A percentile compares a stretch with the other conserved stretches of the same genome.
Conservation (phyloP, 208 protist genomes). For the Leishmania martiniquensis region DNA sequence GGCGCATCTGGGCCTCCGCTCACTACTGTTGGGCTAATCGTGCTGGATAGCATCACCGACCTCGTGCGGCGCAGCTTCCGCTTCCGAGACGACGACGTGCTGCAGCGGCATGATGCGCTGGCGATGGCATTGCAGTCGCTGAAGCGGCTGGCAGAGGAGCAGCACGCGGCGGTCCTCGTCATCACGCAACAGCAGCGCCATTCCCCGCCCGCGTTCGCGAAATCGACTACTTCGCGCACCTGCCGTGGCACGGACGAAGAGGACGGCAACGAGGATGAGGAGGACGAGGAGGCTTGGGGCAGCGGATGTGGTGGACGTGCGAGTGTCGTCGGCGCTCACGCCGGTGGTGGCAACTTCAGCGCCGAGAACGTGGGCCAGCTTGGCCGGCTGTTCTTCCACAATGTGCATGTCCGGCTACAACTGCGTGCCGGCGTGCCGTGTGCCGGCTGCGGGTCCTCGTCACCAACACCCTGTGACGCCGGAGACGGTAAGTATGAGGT, state of each 20-base stretch:
- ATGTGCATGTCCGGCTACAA: slow-evolving; percentile 70
- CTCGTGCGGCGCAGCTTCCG: slow-evolving; percentile 53
- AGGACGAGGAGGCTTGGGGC: background rate
- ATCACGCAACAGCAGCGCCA: slow-evolving; percentile 37
- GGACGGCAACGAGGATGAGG: background rate
- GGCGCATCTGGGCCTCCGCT: slow-evolving; percentile 3
- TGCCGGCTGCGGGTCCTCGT: background rate
- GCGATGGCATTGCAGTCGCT: slow-evolving; percentile 43
- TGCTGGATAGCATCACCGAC: slow-evolving; percentile 61
- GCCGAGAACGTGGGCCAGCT: slow-evolving; percentile 31
- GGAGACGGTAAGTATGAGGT: background rate
- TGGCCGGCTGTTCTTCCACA: slow-evolving; percentile 65
- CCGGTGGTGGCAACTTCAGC: background rate
- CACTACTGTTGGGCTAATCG: slow-evolving; percentile 36
- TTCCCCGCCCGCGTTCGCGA: background rate
- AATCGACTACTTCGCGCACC: background rate
- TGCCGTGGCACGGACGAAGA: background rate
- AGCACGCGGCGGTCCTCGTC: slow-evolving; percentile 51
- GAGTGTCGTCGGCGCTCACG: background rate
- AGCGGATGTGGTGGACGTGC: background rate
- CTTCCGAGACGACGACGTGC: slow-evolving; percentile 33
- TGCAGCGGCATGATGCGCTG: slow-evolving; percentile 53
- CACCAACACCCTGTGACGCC: slow-evolving; percentile 5
- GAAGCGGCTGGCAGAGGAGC: slow-evolving; percentile 52
- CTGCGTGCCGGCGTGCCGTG: slow-evolving; percentile 19